Conservation (phyloP, 2,329 filamentous ascomycete genomes). For the Paecilomyces dactylethromorphus region DNA sequence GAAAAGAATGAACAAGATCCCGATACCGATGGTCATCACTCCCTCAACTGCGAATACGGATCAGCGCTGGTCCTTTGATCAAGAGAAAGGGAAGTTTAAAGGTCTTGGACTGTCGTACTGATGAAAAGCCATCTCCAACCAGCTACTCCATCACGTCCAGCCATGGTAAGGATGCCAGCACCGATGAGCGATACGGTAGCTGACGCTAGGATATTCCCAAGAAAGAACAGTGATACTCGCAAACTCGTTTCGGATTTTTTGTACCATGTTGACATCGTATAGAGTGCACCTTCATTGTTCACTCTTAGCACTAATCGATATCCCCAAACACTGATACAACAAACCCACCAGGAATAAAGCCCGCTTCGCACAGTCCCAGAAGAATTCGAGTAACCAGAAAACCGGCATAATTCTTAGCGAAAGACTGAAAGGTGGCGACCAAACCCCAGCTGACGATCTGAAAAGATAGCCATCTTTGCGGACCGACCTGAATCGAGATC, state of each 20-base stretch:
- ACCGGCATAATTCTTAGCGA: constrained; percentile 40
- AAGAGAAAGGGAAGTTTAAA: constrained; percentile 1
- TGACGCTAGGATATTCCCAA: constrained; percentile 49
- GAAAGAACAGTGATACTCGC: constrained; percentile 50
- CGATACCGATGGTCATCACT: constrained; percentile 43
- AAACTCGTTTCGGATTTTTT: constrained; percentile 47
- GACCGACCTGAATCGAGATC: constrained; percentile 38
- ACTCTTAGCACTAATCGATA: background rate
- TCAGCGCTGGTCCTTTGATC: constrained; percentile 2
- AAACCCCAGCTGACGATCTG: constrained; percentile 50
- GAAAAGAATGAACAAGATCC: constrained; percentile 33
- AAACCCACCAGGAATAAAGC: constrained; percentile 48
- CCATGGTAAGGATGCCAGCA: constrained; percentile 42
- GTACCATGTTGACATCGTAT: constrained; percentile 50
- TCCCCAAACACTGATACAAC: constrained; percentile 2
- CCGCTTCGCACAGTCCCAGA: constrained; percentile 48
- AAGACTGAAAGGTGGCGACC: constrained; percentile 51
- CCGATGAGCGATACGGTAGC: constrained; percentile 34
- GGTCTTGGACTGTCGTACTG: constrained; percentile 8
- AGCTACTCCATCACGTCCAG: constrained; percentile 39
- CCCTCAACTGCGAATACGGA: constrained; percentile 40
- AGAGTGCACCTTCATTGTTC: constrained; percentile 19
- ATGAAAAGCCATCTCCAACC: constrained; percentile 56
- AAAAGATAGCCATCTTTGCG: constrained; percentile 48
- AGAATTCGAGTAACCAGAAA: constrained; percentile 48